A percentile compares a stretch with the other conserved stretches of the same genome.
Evolutionary conservation across 169 alveolate genomes (phyloP).

Genomic region (Plasmodium adleri): DNA sequence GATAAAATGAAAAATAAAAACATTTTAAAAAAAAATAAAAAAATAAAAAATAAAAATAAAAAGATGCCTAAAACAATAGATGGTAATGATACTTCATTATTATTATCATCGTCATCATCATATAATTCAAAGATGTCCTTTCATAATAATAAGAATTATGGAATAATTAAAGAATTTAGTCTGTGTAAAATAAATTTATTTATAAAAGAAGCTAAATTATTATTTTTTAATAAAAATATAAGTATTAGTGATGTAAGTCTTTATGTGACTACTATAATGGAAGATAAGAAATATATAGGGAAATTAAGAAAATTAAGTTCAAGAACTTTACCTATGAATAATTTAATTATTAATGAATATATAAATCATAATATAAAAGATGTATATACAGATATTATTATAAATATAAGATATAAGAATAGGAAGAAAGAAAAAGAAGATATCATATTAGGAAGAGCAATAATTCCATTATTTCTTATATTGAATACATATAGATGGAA

Average conservation of each 20-base stretch:
- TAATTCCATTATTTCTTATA: conserved; percentile 61
- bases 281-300: conserved; percentile 66
- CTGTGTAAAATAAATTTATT: conserved; percentile 49
- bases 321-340: conserved; percentile 57
- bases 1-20: too few relatives aligned
- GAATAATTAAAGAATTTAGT: conserved; percentile 10
- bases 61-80: too few relatives aligned
- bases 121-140: conserved; percentile 11
- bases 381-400: conserved; percentile 41
- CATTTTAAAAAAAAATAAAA: too few relatives aligned
- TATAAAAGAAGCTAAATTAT: conserved; percentile 58
- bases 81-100: too few relatives aligned
- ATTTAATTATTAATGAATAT: conserved; percentile 58
- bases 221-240: conserved; percentile 52
- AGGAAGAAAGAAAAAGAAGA: conserved; percentile 54
- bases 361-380: conserved; percentile 57
- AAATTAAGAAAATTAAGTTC: conserved; percentile 60
- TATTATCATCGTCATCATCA: background rate
- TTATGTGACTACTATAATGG: conserved; percentile 56
- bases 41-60: too few relatives aligned
- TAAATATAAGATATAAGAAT: conserved; percentile 58
- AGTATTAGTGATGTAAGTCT: conserved; percentile 39
- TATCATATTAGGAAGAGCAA: conserved; percentile 54
- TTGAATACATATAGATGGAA: conserved; percentile 60
- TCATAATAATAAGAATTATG: conserved; percentile 8